Conservation (phyloP, 805 yeast species). For the Wickerhamiella slavikovae region DNA sequence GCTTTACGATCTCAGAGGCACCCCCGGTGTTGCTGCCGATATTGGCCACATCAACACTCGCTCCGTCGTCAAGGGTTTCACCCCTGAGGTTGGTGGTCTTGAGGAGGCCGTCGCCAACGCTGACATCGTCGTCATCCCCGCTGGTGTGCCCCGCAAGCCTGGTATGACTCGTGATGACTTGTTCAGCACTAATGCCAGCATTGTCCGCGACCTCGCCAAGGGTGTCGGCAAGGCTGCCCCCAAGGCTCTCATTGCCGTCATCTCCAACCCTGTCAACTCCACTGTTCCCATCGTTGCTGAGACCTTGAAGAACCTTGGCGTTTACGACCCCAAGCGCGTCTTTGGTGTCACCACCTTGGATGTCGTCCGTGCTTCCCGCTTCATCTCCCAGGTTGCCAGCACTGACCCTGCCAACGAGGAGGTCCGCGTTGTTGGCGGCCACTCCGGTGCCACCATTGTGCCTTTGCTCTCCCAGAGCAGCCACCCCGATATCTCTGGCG, state of each 20-base stretch:
- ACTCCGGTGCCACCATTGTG: conserved; percentile 90
- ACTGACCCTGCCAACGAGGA: conserved; percentile 61
- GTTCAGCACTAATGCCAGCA: conserved; percentile 89
- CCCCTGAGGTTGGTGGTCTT: conserved; percentile 60
- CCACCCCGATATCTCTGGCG: conserved; percentile 33
- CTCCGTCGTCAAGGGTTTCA: conserved; percentile 71
- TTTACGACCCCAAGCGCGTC: conserved; percentile 75
- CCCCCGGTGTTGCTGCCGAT: conserved; percentile 95
- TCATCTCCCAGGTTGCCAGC: conserved; percentile 47
- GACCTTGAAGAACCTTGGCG: conserved; percentile 67
- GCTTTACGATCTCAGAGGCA: conserved; percentile 75
- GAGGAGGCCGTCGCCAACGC: conserved; percentile 48
- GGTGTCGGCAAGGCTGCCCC: conserved; percentile 69
- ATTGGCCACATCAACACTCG: conserved; percentile 84
- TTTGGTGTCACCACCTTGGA: conserved; percentile 95
- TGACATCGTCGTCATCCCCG: conserved; percentile 76
- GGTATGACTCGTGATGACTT: conserved; percentile 98
- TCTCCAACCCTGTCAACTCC: conserved; percentile 93
- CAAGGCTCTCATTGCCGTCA: conserved; percentile 60
- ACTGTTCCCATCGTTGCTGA: conserved; percentile 94
- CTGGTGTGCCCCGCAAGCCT: conserved; percentile 97
- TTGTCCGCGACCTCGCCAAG: conserved; percentile 80
- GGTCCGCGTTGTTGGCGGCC: conserved; percentile 89
- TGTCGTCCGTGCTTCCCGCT: conserved; percentile 74
- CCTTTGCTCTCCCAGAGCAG: conserved; percentile 77